Conservation (phyloP, 2,329 filamentous ascomycete genomes). For the Phaeosphaeriaceae sp. region DNA sequence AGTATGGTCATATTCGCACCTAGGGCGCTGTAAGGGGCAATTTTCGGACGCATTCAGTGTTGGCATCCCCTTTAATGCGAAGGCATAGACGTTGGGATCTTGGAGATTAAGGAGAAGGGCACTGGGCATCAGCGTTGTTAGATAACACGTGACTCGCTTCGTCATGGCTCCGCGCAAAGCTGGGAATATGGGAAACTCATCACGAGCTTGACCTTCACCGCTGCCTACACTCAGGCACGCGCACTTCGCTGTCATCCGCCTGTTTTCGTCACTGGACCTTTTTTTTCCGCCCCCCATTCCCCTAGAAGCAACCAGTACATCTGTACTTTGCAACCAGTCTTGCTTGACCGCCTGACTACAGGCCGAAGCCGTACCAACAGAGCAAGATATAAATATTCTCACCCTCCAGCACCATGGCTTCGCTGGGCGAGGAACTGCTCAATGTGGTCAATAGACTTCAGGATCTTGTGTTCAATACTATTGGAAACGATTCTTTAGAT, state of each 20-base stretch:
- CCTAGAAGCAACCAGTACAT: conserved; percentile 7
- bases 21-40: not conserved
- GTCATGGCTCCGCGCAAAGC: conserved; percentile 17
- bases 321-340: conserved; percentile 8
- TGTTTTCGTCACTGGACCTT: conserved; percentile 7
- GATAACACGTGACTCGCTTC: too few species aligned
- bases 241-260: not conserved
- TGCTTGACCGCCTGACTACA: conserved; percentile 36
- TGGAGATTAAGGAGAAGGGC: conserved; percentile 33
- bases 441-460: conserved; percentile 97
- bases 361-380: conserved; percentile 28
- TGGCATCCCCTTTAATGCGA: conserved; percentile 32
- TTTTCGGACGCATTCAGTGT: not conserved
- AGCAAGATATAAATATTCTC: conserved; percentile 13
- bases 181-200: conserved; percentile 35
- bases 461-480: conserved; percentile 99
- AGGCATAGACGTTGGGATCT: conserved; percentile 9
- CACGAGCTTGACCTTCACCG: conserved; percentile 30
- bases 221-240: conserved; percentile 11
- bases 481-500: conserved; percentile 97
- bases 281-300: conserved; percentile 14
- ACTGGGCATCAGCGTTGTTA: too few species aligned
- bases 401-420: conserved; percentile 69
- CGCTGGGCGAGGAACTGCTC: conserved; percentile 94
- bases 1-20: too few species aligned